These are phyloP conservation scores for Didymosphaeria variabile DNA, from an alignment of 2,329 filamentous ascomycete species.

Conservation along the genomic window DNA sequence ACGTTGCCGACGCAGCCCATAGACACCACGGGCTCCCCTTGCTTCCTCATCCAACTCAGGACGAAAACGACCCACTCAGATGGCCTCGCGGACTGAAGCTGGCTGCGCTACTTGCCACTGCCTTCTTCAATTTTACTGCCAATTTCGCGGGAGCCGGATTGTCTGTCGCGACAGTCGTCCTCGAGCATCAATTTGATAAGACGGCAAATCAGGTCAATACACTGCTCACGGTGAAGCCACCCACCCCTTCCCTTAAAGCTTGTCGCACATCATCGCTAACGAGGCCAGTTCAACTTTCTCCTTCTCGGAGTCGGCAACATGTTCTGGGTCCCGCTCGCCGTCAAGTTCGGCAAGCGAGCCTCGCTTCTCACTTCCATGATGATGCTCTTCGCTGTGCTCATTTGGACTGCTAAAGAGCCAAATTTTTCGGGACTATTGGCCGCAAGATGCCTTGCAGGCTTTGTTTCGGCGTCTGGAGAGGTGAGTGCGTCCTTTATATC, in stretches of 20 bases:
- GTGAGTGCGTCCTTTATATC: not conserved
- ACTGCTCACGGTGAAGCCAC: slow-evolving; percentile 11
- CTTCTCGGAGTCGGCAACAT: slow-evolving; percentile 19
- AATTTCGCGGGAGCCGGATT: slow-evolving; percentile 19
- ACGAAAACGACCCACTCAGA: slow-evolving; percentile 16
- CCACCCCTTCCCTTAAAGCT: too few species aligned
- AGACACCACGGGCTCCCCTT: slow-evolving; percentile 18
- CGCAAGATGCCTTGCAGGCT: slow-evolving; percentile 17
- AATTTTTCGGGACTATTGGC: slow-evolving; percentile 14
- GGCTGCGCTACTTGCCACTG: slow-evolving; percentile 11
- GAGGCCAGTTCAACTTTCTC: slow-evolving; percentile 15
- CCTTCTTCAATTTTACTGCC: slow-evolving; percentile 19
- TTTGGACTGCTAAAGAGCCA: slow-evolving; percentile 19
- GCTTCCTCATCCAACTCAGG: slow-evolving; percentile 15
- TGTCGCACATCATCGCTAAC: too few species aligned
- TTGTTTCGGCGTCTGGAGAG: slow-evolving; percentile 18
- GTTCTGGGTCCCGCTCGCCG: slow-evolving; percentile 17
- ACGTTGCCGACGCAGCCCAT: not conserved
- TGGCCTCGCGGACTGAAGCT: slow-evolving; percentile 18
- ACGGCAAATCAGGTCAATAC: slow-evolving; percentile 15
- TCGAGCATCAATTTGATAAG: slow-evolving; percentile 12
- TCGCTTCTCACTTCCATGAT: slow-evolving; percentile 15
- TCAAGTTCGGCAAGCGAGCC: slow-evolving; percentile 19
- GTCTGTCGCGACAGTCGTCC: slow-evolving; percentile 13
- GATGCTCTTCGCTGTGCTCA: slow-evolving; percentile 16